Evolutionary conservation across 495 filamentous ascomycete species (phyloP).

Genomic region (Penicillium cinerascens): DNA sequence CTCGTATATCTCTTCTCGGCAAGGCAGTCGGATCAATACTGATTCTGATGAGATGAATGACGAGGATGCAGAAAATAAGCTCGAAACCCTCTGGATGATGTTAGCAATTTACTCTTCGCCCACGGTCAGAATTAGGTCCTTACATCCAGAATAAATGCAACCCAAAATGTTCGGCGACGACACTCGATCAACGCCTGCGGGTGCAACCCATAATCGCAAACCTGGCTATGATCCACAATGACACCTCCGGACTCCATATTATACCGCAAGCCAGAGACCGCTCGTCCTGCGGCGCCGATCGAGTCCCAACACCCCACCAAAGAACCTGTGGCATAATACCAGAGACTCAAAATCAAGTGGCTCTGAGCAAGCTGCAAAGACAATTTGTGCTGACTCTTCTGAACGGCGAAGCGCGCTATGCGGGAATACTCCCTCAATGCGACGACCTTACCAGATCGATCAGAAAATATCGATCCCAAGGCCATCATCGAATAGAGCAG

Average conservation of each 20-base stretch:
- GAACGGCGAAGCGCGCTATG: constrained; percentile 57
- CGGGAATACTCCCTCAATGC: constrained; percentile 50
- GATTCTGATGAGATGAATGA: constrained; percentile 48
- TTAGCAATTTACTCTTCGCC: constrained; percentile 7
- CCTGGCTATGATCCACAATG: constrained; percentile 38
- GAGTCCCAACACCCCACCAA: constrained; percentile 57
- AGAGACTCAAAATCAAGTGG: constrained; percentile 59
- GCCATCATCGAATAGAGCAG: constrained; percentile 64
- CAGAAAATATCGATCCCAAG: constrained; percentile 55
- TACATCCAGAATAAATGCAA: constrained; percentile 59
- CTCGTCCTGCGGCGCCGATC: constrained; percentile 54
- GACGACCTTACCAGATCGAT: constrained; percentile 43
- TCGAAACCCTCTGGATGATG: constrained; percentile 48
- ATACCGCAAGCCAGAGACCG: constrained; percentile 53
- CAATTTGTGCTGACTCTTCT: constrained; percentile 45
- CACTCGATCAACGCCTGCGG: constrained; percentile 59
- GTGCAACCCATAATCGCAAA: constrained; percentile 55
- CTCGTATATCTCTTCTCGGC: constrained; percentile 55
- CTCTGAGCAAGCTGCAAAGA: constrained; percentile 61
- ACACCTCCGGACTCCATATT: constrained; percentile 58
- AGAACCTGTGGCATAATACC: constrained; percentile 58
- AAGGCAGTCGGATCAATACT: constrained; percentile 60
- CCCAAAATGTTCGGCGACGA: constrained; percentile 65
- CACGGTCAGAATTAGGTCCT: constrained; percentile 18
- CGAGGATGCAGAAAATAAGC: constrained; percentile 48